Evolutionary conservation across 2,329 filamentous ascomycete genomes (phyloP).

Genomic region (Colletotrichum liaoningense): DNA sequence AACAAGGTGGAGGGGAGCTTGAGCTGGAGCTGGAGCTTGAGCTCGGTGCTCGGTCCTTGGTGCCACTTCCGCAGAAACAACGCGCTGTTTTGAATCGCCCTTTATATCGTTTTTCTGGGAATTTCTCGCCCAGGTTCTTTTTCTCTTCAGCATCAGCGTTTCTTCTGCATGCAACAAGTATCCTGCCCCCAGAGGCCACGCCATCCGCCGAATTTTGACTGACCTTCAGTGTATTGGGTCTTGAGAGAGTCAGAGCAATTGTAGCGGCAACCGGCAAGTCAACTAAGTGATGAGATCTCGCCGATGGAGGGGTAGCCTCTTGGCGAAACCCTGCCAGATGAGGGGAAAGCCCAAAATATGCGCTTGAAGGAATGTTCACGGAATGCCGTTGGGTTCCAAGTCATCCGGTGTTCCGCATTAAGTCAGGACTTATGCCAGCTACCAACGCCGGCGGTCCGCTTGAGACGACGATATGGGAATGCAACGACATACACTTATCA

Average conservation of each 20-base stretch:
- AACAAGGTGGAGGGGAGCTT: constrained; percentile 1
- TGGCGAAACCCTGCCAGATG: constrained; percentile 11
- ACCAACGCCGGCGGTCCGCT: not conserved
- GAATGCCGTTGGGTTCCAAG: not conserved
- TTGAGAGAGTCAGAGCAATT: not conserved
- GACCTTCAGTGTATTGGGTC: not conserved
- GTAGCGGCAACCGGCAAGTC: not conserved
- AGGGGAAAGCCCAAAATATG: not conserved
- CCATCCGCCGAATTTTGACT: not conserved
- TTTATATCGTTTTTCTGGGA: not conserved
- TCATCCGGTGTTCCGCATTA: not conserved
- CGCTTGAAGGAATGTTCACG: not conserved
- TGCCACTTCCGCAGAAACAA: not conserved
- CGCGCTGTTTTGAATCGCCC: not conserved
- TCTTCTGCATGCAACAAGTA: not conserved
- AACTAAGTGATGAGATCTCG: not conserved
- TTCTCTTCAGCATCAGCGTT: not conserved
- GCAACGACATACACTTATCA: not conserved
- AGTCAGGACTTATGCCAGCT: not conserved
- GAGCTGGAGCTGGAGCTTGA: constrained; percentile 2
- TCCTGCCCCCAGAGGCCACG: not conserved
- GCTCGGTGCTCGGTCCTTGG: constrained; percentile 1
- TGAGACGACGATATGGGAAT: not conserved
- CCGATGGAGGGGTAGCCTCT: constrained; percentile 12
- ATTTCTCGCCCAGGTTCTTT: not conserved